Percentiles rank a stretch among this genome's conserved stretches.
phyloP scores from a whole-genome alignment of 1,284 basidiomycete species.

The Tremellales sp. region DNA sequence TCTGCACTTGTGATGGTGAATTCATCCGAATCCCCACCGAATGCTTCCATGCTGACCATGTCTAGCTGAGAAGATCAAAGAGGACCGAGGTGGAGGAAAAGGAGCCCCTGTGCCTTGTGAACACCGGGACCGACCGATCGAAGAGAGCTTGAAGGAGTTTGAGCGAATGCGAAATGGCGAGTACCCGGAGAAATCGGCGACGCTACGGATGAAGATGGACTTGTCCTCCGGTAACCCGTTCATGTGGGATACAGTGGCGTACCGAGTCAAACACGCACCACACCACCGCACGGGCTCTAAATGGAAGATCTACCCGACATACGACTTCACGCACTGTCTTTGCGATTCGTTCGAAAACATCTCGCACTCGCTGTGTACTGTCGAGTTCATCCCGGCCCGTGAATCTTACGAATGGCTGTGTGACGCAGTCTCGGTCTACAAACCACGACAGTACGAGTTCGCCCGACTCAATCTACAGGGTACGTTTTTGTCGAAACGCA shows the following conservation, averaged over 20 bases:
- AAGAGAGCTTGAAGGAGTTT: constrained; percentile 84
- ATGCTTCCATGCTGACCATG: constrained; percentile 10
- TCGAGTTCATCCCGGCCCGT: constrained; percentile 93
- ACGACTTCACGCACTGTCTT: constrained; percentile 98
- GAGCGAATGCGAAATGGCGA: constrained; percentile 88
- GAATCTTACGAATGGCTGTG: constrained; percentile 99
- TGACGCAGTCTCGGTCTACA: constrained; percentile 93
- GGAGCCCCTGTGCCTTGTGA: constrained; percentile 80
- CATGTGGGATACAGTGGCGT: constrained; percentile 99
- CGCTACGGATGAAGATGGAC: constrained; percentile 97
- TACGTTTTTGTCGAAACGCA: constrained; percentile 95
- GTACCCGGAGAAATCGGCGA: constrained; percentile 85
- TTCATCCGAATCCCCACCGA: constrained; percentile 12
- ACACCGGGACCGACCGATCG: constrained; percentile 76
- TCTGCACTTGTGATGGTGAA: constrained; percentile 91
- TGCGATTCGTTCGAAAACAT: constrained; percentile 99
- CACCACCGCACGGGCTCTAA: constrained; percentile 91
- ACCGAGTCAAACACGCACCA: constrained; percentile 82
- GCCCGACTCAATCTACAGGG: constrained; percentile 91
- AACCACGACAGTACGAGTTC: constrained; percentile 97
- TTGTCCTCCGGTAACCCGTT: constrained; percentile 90
- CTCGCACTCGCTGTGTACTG: constrained; percentile 97
- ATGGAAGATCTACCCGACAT: constrained; percentile 79
- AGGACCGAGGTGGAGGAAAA: constrained; percentile 74
- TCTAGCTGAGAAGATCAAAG: constrained; percentile 91